phyloP scores from a whole-genome alignment of 2,329 filamentous ascomycete species.

The Calonectria pteridis region DNA sequence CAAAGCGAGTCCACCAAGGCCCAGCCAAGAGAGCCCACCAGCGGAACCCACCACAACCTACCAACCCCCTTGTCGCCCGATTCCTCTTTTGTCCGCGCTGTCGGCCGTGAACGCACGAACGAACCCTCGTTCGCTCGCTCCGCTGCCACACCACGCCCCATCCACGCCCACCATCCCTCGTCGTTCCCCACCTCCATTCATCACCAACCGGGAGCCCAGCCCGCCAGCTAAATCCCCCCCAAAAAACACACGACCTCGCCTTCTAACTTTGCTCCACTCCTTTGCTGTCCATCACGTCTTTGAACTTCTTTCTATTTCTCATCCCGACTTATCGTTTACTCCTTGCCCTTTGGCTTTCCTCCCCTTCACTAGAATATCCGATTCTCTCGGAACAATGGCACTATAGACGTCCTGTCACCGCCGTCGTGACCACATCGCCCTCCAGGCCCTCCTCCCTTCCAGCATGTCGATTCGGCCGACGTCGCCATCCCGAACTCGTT shows the following conservation, averaged over 20 bases:
- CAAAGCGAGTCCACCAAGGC: slow-evolving; percentile 8
- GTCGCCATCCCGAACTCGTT: slow-evolving; percentile 36
- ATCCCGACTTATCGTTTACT: slow-evolving; percentile 12
- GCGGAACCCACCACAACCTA: slow-evolving; percentile 6
- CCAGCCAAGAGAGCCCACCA: slow-evolving; percentile 15
- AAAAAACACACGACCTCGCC: slow-evolving; percentile 43
- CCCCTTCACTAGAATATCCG: slow-evolving; percentile 19
- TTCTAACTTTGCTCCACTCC: slow-evolving; percentile 39
- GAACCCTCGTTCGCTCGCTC: slow-evolving; percentile 28
- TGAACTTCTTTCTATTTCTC: slow-evolving; percentile 32
- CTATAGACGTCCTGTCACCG: slow-evolving; percentile 43
- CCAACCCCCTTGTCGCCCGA: slow-evolving; percentile 23
- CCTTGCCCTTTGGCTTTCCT: slow-evolving; percentile 4
- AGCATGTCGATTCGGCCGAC: slow-evolving; percentile 46
- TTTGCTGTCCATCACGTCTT: slow-evolving; percentile 36
- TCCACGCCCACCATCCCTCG: slow-evolving; percentile 18
- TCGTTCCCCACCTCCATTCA: slow-evolving; percentile 42
- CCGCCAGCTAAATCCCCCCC: slow-evolving; percentile 41
- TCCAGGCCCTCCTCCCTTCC: slow-evolving; percentile 39
- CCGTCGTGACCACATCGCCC: slow-evolving; percentile 37
- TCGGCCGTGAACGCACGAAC: slow-evolving; percentile 27
- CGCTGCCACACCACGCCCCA: slow-evolving; percentile 29
- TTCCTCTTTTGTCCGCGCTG: slow-evolving; percentile 27
- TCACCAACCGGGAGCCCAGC: slow-evolving; percentile 42
- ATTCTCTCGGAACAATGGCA: slow-evolving; percentile 40